These are phyloP conservation scores for Vigna angularis DNA, from an alignment of 306 rosid genomes.

Conservation along the genomic window DNA sequence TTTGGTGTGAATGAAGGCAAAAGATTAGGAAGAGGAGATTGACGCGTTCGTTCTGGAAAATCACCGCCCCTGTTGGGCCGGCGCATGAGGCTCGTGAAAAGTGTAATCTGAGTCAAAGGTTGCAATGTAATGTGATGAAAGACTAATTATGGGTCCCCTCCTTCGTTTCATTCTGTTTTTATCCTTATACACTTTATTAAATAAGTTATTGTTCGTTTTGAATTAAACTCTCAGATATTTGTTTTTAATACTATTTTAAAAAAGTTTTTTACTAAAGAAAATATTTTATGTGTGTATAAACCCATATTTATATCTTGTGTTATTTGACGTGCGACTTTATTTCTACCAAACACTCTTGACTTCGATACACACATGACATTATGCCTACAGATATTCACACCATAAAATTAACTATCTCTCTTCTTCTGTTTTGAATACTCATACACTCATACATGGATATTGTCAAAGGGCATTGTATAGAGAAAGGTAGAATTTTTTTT, in stretches of 20 bases:
- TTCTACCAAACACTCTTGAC: neutral
- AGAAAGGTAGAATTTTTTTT: too few species aligned
- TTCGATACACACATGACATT: constrained; percentile 13
- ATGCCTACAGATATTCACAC: neutral
- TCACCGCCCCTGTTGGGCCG: constrained; percentile 50
- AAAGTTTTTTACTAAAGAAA: too few species aligned
- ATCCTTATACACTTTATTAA: neutral
- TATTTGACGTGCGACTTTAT: too few species aligned
- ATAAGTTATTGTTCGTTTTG: too few species aligned
- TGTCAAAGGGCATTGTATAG: too few species aligned
- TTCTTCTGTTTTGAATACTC: too few species aligned
- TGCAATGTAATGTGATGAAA: neutral
- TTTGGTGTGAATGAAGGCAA: neutral
- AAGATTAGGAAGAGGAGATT: constrained; percentile 40
- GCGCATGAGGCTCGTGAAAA: constrained; percentile 51
- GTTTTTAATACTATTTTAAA: rapidly evolving
- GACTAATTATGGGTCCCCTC: neutral
- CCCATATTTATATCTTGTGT: too few species aligned
- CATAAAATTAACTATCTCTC: too few species aligned
- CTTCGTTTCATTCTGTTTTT: neutral
- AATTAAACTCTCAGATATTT: rapidly evolving
- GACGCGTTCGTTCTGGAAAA: constrained; percentile 59
- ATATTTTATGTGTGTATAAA: too few species aligned
- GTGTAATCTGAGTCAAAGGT: constrained; percentile 61
- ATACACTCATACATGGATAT: too few species aligned